These are phyloP conservation scores for Areca catechu DNA, from an alignment of 176 grass and related monocot genomes.

Conservation along the genomic window DNA sequence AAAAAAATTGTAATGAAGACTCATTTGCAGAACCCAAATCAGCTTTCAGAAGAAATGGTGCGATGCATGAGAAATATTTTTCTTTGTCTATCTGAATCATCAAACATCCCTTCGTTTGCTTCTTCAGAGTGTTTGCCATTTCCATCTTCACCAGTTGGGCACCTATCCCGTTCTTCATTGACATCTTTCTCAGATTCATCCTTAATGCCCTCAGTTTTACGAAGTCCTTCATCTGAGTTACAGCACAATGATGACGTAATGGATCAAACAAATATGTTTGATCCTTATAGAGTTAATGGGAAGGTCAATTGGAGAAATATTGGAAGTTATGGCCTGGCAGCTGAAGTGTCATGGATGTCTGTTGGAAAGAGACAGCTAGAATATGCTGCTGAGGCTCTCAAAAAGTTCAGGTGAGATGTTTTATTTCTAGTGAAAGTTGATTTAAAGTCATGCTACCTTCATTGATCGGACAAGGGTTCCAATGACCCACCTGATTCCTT, in stretches of 20 bases:
- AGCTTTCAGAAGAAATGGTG: constrained; percentile 96
- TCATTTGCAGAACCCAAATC: constrained; percentile 69
- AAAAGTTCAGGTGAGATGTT: constrained; percentile 78
- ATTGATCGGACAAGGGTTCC: too few relatives aligned
- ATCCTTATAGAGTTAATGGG: constrained; percentile 77
- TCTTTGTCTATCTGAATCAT: constrained; percentile 82
- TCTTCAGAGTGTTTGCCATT: constrained; percentile 26
- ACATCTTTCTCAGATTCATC: constrained; percentile 71
- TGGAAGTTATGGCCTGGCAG: constrained; percentile 50
- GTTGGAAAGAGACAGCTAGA: constrained; percentile 93
- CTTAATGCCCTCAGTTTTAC: constrained; percentile 40
- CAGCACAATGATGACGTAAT: constrained; percentile 26
- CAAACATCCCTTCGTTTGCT: constrained; percentile 42
- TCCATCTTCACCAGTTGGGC: constrained; percentile 64
- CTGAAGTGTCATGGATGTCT: constrained; percentile 96
- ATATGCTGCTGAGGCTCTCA: constrained; percentile 90
- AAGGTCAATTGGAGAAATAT: constrained; percentile 66
- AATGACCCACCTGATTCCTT: too few relatives aligned
- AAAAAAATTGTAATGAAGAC: constrained; percentile 47
- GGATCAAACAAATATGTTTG: constrained; percentile 42
- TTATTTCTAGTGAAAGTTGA: background rate
- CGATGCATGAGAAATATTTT: constrained; percentile 99
- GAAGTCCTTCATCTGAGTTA: constrained; percentile 51
- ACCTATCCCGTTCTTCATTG: constrained; percentile 53
- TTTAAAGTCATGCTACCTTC: too few relatives aligned